Evolutionary conservation across 768 basidiomycete genomes (phyloP).

Genomic region (Auriscalpium orientale): DNA sequence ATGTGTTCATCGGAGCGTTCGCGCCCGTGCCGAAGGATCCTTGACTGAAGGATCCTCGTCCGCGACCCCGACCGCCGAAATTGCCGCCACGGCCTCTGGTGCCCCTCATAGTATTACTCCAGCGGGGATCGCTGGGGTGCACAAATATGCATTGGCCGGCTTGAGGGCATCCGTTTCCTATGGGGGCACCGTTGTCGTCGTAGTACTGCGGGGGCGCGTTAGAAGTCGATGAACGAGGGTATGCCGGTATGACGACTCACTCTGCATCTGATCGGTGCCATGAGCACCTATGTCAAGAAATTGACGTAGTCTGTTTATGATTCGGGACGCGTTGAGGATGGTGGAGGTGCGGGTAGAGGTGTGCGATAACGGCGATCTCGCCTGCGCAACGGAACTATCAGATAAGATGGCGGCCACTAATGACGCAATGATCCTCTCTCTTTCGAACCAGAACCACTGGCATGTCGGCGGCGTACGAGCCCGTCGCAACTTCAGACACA

Average conservation of each 20-base stretch:
- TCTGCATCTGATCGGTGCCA: neutral
- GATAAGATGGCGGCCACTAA: neutral
- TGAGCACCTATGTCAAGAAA: neutral
- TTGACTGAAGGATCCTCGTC: neutral
- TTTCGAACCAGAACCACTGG: neutral
- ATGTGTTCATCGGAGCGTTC: neutral
- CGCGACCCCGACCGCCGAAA: neutral
- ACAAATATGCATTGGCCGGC: neutral
- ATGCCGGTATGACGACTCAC: neutral
- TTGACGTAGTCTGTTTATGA: neutral
- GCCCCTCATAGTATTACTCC: neutral
- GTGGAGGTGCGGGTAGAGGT: neutral
- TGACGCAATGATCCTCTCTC: neutral
- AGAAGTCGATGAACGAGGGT: neutral
- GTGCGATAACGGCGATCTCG: neutral
- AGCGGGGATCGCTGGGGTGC: neutral
- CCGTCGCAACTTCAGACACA: slow-evolving; percentile 5
- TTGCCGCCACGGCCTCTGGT: neutral
- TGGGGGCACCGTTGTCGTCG: neutral
- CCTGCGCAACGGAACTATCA: neutral
- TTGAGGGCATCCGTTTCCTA: neutral
- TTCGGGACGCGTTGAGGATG: neutral
- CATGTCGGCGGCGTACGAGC: slow-evolving; percentile 4
- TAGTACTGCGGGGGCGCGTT: neutral
- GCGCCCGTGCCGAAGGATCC: neutral